Base-by-base conservation (phyloP, 345 rosid species). In the Isatis tinctoria region DNA sequence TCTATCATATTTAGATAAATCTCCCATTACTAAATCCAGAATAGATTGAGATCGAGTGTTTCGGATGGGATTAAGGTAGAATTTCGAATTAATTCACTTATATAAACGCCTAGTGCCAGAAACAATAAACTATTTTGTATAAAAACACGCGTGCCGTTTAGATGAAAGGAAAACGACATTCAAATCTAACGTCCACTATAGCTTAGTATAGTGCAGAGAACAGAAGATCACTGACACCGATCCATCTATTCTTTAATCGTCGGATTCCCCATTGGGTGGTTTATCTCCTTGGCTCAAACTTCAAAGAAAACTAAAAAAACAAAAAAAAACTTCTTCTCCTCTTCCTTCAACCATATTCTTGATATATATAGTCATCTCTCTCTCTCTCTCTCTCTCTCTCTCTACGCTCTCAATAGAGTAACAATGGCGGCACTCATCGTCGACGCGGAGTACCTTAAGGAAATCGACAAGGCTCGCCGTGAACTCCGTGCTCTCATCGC, bases 401-500 rank as follows among this genome's bases (percentile, higher is more conserved):
- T 24, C 30, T 24, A 26, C 6, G 32, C n/a, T 20, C 66, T 58
- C 47, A 9, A 51, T 3, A 51, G 36, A 13, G 10, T 32, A 14
- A n/a, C 57, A 32, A 92, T 92, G 97, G 87, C 91, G 70, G 59
- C 80, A 22, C 88, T 81, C 47, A 80, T 88, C 14, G 92, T 92
- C 37, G 87, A 88, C 69, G 82, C 83, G 0, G 98, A 85, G 40
- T 93, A 93, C 83, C 81, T 88, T 26, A 87, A 86, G 83, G 91
- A 85, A 81, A 76, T 93, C 76, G 93, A 87, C 43, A 88, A 84
- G 72, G 89, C 93, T 64, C 95, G 96, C 58, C 93, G 97, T 66
- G 88, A 90, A 14, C 93, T 90, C 72, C 93, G 97, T 26, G 84
- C 93, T 54, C 83, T 93, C 59, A 90, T 90, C 80, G 82, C 98